Base-by-base conservation (phyloP, 441 rosid genomes). In the Erodium texanum region DNA sequence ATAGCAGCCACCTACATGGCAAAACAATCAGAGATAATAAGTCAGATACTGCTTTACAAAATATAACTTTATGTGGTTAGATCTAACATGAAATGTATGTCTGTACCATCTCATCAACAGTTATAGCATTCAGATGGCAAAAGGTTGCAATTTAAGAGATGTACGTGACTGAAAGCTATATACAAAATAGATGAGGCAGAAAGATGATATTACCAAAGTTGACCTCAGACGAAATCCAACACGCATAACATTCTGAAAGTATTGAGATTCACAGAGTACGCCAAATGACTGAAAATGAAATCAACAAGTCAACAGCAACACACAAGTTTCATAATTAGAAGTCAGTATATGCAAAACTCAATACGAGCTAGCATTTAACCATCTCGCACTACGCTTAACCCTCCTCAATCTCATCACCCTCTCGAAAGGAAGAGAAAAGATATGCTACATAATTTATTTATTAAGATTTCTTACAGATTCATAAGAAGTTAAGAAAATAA, bases 201-300 rank as follows among this genome's bases (percentile, higher is more conserved):
- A 66, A 73, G 75, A 45, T 45, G 56, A 71, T 71, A 71, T 86
- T 87, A 95, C 99, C 96, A 96, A 73, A 65, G 99, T 87, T 76
- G 99, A 84, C 80, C 99, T 86, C 72, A 92, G 83, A 76, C 96
- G 87, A 75, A 79, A 96, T 71, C 99, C 99, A 70, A 86, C 90
- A 70, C 99, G 96, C 94, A 96, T 80, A 76, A 92, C 97, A 88
- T 96, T 96, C 83, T 87, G 89, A 75, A 96, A 93, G 82, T 93
- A 96, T 69, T 96, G 99, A 73, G 98, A 97, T 86, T 96, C 99
- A 71, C 71, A 87, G 45, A 96, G 79, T 70, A 92, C 99, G 0
- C 98, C 98, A 52, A 90, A 66, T 54, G 85, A 87, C 99, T 95
- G 92, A 67, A 79, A 64, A 71, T 75, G 59, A 71, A 74, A 70